phyloP scores from a whole-genome alignment of 2,329 filamentous ascomycete species.

The Scedosporium aurantiacum region DNA sequence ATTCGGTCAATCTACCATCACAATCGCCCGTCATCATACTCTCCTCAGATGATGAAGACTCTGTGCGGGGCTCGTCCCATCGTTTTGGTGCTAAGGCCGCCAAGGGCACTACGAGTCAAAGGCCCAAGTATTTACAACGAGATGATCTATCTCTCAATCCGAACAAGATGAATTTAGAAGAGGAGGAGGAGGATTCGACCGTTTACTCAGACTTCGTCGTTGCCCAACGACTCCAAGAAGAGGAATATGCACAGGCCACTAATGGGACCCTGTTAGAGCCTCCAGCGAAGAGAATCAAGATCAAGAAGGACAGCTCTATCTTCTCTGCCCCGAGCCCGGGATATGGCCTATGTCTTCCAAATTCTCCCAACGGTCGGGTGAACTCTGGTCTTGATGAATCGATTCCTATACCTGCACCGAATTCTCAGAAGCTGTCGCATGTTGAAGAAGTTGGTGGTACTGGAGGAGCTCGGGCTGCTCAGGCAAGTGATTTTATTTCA shows the following conservation, averaged over 20 bases:
- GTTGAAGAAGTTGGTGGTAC: background rate
- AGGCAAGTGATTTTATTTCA: conserved; percentile 10
- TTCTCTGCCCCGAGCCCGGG: background rate
- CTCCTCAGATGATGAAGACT: conserved; percentile 1
- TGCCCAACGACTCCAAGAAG: conserved; percentile 23
- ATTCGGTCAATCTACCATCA: background rate
- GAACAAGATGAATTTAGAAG: conserved; percentile 15
- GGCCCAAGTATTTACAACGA: background rate
- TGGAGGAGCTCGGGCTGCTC: conserved; percentile 11
- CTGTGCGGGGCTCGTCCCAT: background rate
- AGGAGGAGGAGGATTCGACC: conserved; percentile 19
- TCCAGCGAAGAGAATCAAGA: background rate
- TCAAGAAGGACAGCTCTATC: background rate
- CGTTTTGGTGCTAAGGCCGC: background rate
- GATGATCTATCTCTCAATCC: conserved; percentile 38
- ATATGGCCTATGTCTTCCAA: background rate
- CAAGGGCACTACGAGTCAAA: background rate
- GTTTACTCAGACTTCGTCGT: conserved; percentile 17
- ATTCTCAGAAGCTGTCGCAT: background rate
- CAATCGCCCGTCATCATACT: background rate
- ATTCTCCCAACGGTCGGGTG: background rate
- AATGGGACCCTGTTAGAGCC: background rate
- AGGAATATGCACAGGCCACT: conserved; percentile 17
- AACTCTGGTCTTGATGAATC: background rate
- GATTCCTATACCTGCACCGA: background rate